Percentiles rank a stretch among this genome's conserved stretches.
Conservation (phyloP, 1,284 basidiomycete species). For the Melampsora americana region DNA sequence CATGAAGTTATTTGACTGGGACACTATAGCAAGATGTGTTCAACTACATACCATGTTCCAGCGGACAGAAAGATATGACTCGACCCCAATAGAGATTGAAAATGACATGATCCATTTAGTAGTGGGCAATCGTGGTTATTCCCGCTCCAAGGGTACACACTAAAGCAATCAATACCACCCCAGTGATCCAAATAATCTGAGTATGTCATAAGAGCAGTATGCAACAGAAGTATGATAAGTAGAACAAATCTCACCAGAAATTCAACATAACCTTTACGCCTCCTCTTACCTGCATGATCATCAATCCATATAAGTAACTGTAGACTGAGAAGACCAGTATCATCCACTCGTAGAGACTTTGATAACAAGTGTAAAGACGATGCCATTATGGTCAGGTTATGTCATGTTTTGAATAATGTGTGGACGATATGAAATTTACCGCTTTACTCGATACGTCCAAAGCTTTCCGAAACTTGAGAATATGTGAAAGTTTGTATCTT, state of each 20-base stretch:
- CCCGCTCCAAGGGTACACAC: too few species aligned
- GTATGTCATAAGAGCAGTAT: too few species aligned
- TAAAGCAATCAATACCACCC: too few species aligned
- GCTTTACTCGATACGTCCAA: conserved; percentile 40
- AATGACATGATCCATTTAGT: too few species aligned
- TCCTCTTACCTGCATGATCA: conserved; percentile 19
- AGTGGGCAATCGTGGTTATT: too few species aligned
- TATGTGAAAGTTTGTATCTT: conserved; percentile 38
- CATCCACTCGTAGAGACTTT: conserved; percentile 40
- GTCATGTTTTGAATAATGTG: neutral
- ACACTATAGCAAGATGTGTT: too few species aligned
- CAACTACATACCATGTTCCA: too few species aligned
- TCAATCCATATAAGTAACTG: conserved; percentile 33
- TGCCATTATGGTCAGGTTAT: neutral
- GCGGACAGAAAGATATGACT: too few species aligned
- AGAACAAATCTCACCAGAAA: conserved; percentile 20
- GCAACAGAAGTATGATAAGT: too few species aligned
- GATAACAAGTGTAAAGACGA: neutral
- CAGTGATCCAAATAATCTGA: too few species aligned
- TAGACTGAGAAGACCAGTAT: conserved; percentile 33
- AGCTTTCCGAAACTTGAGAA: conserved; percentile 39
- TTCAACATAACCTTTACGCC: conserved; percentile 34
- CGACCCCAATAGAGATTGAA: too few species aligned
- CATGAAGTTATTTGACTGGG: too few species aligned
- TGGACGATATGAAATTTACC: neutral